Percentiles rank a stretch among this genome's conserved stretches.
Conservation (phyloP, 495 filamentous ascomycete species). For the Friedmanniomyces simplex region DNA sequence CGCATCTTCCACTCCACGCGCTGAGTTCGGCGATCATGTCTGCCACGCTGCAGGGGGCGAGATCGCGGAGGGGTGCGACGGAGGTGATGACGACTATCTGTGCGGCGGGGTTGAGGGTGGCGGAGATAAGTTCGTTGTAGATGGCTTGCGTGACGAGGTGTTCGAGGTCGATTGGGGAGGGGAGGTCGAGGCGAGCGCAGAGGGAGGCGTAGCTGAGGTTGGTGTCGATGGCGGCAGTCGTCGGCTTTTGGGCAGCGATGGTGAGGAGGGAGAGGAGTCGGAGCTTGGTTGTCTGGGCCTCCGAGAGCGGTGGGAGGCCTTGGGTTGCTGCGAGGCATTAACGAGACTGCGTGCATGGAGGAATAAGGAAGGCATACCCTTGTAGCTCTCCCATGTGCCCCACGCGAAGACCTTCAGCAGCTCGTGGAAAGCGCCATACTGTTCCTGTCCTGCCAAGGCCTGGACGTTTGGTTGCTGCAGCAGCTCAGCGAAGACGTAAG, state of each 20-base stretch:
- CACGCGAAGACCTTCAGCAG: conserved; percentile 88
- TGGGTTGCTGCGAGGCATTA: conserved; percentile 38
- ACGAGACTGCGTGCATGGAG: too few species aligned
- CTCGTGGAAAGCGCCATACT: conserved; percentile 49
- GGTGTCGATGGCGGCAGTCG: conserved; percentile 43
- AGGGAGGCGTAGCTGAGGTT: conserved; percentile 65
- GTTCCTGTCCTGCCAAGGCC: conserved; percentile 46
- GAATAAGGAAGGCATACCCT: too few species aligned
- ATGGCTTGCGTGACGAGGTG: conserved; percentile 81
- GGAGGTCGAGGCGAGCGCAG: conserved; percentile 53
- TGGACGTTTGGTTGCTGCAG: conserved; percentile 75
- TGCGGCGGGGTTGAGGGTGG: conserved; percentile 67
- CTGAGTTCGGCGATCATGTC: conserved; percentile 55
- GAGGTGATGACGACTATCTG: conserved; percentile 64
- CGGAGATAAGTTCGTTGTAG: conserved; percentile 72
- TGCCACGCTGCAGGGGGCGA: conserved; percentile 56
- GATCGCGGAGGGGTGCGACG: conserved; percentile 75
- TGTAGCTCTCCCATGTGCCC: conserved; percentile 76
- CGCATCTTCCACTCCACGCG: conserved; percentile 69
- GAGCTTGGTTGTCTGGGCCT: conserved; percentile 71
- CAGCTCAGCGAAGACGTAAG: conserved; percentile 91
- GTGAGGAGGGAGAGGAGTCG: conserved; percentile 81
- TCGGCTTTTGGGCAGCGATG: conserved; percentile 38
- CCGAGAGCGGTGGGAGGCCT: conserved; percentile 59
- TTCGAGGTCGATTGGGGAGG: conserved; percentile 64